Evolutionary conservation across 345 rosid genomes (phyloP), one percentile per base, ranked within the genome.

Genomic region (Sonneratia alba): DNA sequence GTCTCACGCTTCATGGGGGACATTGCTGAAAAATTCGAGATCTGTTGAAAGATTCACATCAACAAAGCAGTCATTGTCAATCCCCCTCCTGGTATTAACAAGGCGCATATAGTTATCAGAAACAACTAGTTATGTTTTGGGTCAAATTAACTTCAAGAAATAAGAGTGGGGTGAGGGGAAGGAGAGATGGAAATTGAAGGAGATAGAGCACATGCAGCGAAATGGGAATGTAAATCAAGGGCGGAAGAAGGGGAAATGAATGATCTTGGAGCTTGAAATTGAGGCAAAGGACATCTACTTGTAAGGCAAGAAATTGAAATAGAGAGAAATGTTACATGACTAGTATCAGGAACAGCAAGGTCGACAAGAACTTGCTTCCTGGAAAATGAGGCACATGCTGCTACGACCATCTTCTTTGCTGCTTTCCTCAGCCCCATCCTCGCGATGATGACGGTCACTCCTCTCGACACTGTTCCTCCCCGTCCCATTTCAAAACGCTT

Each of bases 381-480:
- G 72, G 89, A 86, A 85, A 87, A 86, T 77, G 91, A 87, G 70
- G 85, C 87, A 48, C 93, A 92, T 24, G 91, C 97, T 68, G 91
- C 92, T 11, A 83, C 79, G 73, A 82, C 87, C 82, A 89, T 82
- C 79, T 81, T 83, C 77, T 71, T 82, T 6, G 92, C 89, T 37
- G 87, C 96, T 70, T 75, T 88, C 76, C 79, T 88, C 38, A 92
- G 83, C 83, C 36, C 74, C 70, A 49, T 74, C 67, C 71, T 63
- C 2, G 3, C 6, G 66, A 22, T 10, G 36, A 59, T 59, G 36
- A 22, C 10, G 36, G 8, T 21, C 47, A 36, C 64, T 7, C 12
- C 61, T 42, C 43, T 40, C 43, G 43, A 40, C 43, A 40, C 43
- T 40, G 43, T 40, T 40, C 43, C 56, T 34, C 66, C 15, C 27